phyloP scores from a whole-genome alignment of 805 yeast genomes.

The Pichia nakasei region DNA sequence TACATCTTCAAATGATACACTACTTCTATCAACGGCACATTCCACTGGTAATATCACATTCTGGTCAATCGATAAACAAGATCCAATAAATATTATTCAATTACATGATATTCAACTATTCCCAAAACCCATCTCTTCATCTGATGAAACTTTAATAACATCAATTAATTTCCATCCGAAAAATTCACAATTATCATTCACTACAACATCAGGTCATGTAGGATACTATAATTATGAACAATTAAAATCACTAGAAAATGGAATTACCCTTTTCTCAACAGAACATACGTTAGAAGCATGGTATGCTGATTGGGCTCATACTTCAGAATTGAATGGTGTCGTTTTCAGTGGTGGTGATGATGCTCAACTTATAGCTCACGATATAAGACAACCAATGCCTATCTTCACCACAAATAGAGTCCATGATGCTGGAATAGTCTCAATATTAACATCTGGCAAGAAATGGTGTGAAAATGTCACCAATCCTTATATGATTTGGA shows the following conservation, averaged over 20 bases:
- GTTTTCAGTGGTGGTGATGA: conserved; percentile 92
- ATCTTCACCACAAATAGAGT: conserved; percentile 39
- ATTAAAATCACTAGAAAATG: conserved; percentile 12
- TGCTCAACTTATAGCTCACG: conserved; percentile 65
- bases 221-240: conserved; percentile 17
- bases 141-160: conserved; percentile 42
- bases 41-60: conserved; percentile 67
- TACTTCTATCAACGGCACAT: conserved; percentile 54
- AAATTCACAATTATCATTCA: conserved; percentile 35
- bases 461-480: conserved; percentile 30
- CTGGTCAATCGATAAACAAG: conserved; percentile 41
- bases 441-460: conserved; percentile 49
- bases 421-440: conserved; percentile 88
- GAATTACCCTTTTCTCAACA: conserved; percentile 20
- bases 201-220: conserved; percentile 62
- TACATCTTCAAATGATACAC: conserved; percentile 25
- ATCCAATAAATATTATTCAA: conserved; percentile 14
- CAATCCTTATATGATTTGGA: conserved; percentile 48
- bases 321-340: conserved; percentile 43
- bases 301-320: conserved; percentile 68
- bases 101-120: conserved; percentile 35
- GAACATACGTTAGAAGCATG: conserved; percentile 76
- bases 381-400: conserved; percentile 35
- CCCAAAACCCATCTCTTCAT: conserved; percentile 24
- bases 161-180: conserved; percentile 52